Evolutionary conservation across 2,329 filamentous ascomycete species (phyloP).

Genomic region (Thelonectria olida): DNA sequence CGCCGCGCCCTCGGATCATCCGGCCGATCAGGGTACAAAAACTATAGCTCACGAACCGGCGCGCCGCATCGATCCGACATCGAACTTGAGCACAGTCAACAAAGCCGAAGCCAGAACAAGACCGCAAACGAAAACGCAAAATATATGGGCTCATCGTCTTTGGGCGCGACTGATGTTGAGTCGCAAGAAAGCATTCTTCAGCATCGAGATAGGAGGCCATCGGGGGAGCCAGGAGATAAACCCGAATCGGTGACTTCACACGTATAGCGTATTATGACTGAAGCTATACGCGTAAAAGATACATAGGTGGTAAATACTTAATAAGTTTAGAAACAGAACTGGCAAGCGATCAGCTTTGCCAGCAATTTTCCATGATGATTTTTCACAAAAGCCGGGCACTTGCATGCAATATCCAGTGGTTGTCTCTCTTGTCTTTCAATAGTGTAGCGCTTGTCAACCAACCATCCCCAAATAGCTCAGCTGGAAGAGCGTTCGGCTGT

Average conservation of each 20-base stretch:
- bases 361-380: too few species aligned
- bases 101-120: not conserved
- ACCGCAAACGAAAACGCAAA: not conserved
- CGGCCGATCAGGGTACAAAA: slow-evolving; percentile 16
- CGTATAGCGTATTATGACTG: not conserved
- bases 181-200: not conserved
- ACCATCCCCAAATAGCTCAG: too few species aligned
- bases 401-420: too few species aligned
- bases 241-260: not conserved
- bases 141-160: not conserved
- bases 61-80: slow-evolving; percentile 16
- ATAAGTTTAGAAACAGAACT: not conserved
- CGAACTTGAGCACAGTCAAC: slow-evolving; percentile 13
- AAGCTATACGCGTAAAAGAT: not conserved
- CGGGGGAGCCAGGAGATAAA: not conserved
- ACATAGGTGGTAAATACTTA: not conserved
- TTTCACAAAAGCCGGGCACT: too few species aligned
- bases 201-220: not conserved
- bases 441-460: not conserved
- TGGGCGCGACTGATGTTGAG: not conserved
- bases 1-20: slow-evolving; percentile 29
- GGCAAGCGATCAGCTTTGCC: not conserved
- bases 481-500: too few species aligned
- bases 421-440: not conserved
- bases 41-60: slow-evolving; percentile 21